Evolutionary conservation across 1,139 yeast species (phyloP).

Genomic region (Zhuliangozyma parablackwelliae): DNA sequence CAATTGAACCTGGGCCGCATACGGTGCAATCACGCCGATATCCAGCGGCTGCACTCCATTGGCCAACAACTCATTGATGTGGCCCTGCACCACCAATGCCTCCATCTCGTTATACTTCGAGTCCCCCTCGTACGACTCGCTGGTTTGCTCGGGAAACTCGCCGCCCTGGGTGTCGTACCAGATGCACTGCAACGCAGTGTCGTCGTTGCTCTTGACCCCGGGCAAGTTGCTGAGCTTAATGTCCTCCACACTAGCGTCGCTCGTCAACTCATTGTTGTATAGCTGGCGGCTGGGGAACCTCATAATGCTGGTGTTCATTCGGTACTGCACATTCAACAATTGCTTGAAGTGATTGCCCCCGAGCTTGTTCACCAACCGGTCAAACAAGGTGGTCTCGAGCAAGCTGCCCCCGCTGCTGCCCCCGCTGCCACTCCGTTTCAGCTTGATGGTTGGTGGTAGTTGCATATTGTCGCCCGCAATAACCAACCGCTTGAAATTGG

Average conservation of each 20-base stretch:
- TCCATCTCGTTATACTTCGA: slow-evolving; percentile 78
- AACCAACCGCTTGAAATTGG: slow-evolving; percentile 55
- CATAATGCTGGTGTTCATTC: slow-evolving; percentile 83
- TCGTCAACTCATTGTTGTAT: slow-evolving; percentile 59
- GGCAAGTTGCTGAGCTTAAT: slow-evolving; percentile 55
- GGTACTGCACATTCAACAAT: slow-evolving; percentile 69
- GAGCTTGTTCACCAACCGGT: slow-evolving; percentile 60
- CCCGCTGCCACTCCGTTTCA: slow-evolving; percentile 19
- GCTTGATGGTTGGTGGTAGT: slow-evolving; percentile 72
- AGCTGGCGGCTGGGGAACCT: slow-evolving; percentile 66
- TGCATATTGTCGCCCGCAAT: slow-evolving; percentile 88
- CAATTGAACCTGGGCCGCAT: slow-evolving; percentile 75
- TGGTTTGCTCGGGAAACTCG: slow-evolving; percentile 59
- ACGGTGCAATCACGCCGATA: slow-evolving; percentile 86
- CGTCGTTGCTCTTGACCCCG: slow-evolving; percentile 39
- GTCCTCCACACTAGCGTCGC: slow-evolving; percentile 56
- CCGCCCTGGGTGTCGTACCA: slow-evolving; percentile 98
- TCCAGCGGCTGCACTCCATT: slow-evolving; percentile 45
- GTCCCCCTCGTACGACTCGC: slow-evolving; percentile 31
- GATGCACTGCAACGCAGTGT: slow-evolving; percentile 33
- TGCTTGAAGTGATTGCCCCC: slow-evolving; percentile 45
- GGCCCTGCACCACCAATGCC: slow-evolving; percentile 53
- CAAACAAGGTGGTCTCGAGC: slow-evolving; percentile 62
- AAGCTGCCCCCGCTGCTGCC: slow-evolving; percentile 17
- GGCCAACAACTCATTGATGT: slow-evolving; percentile 46